phyloP scores from a whole-genome alignment of 768 basidiomycete species.

The Boletus reticulatus region DNA sequence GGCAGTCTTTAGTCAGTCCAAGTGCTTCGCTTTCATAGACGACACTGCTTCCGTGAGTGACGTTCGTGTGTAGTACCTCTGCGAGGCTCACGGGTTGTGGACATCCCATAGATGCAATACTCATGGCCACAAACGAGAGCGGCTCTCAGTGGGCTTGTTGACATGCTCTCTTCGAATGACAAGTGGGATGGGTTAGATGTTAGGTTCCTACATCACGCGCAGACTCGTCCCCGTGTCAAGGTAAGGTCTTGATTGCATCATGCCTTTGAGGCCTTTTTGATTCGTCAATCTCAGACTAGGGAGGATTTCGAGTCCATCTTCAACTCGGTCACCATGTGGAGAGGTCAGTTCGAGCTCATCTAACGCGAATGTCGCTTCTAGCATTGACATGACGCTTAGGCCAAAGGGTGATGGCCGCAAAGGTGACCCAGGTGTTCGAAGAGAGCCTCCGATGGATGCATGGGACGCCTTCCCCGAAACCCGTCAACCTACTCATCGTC shows the following conservation, averaged over 20 bases:
- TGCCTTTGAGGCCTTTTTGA: background rate
- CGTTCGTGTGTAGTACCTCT: background rate
- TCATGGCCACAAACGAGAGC: constrained; percentile 22
- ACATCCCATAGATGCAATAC: constrained; percentile 16
- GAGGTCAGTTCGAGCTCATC: constrained; percentile 9
- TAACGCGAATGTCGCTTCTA: background rate
- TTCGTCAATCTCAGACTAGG: constrained; percentile 3
- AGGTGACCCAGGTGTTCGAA: constrained; percentile 18
- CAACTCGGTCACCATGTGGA: constrained; percentile 17
- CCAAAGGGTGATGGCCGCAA: constrained; percentile 16
- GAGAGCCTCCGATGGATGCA: constrained; percentile 8
- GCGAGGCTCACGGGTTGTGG: background rate
- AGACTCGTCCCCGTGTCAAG: constrained; percentile 4
- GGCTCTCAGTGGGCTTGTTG: constrained; percentile 13
- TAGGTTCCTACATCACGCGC: constrained; percentile 16
- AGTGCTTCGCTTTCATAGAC: constrained; percentile 23
- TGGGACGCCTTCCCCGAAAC: constrained; percentile 1
- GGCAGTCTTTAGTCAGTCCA: constrained; percentile 11
- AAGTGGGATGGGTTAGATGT: constrained; percentile 19
- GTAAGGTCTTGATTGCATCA: background rate
- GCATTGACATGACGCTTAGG: constrained; percentile 1
- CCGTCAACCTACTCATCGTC: constrained; percentile 16
- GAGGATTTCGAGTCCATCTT: constrained; percentile 19
- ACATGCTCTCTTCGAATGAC: constrained; percentile 8
- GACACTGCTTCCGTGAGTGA: constrained; percentile 19